Conservation (phyloP, 345 rosid genomes). For the Gossypium ekmanianum region DNA sequence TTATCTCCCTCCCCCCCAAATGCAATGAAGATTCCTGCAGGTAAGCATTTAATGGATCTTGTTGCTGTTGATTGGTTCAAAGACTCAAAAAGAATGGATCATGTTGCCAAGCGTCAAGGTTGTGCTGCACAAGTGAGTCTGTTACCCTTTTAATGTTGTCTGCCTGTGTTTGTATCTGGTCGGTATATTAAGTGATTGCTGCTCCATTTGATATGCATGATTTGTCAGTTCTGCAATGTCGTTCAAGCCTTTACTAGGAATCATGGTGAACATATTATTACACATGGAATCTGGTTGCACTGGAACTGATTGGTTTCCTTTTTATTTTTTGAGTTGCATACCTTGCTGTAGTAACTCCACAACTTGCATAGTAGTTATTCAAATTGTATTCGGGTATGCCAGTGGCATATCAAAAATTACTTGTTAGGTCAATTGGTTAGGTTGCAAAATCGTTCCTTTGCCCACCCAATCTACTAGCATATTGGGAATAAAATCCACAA, state of each 20-base stretch:
- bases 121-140: conserved; percentile 89
- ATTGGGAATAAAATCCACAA: not conserved
- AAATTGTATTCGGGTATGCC: not conserved
- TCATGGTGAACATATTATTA: not conserved
- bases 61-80: conserved; percentile 99
- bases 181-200: not conserved
- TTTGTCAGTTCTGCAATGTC: not conserved
- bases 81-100: conserved; percentile 93
- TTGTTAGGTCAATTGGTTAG: conserved; percentile 1
- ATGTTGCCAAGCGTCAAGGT: conserved; percentile 87
- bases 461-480: not conserved
- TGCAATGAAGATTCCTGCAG: conserved; percentile 75
- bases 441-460: conserved; percentile 2
- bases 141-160: conserved; percentile 7
- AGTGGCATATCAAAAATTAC: not conserved
- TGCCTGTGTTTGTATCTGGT: conserved; percentile 4
- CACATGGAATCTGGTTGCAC: not conserved
- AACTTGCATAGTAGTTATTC: not conserved
- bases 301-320: not conserved
- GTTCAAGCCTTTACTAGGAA: not conserved
- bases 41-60: conserved; percentile 95
- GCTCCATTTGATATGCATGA: not conserved
- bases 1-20: not conserved
- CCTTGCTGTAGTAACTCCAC: not conserved
- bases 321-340: not conserved